phyloP scores from a whole-genome alignment of 2,329 filamentous ascomycete genomes.

The Rutstroemia sp. region DNA sequence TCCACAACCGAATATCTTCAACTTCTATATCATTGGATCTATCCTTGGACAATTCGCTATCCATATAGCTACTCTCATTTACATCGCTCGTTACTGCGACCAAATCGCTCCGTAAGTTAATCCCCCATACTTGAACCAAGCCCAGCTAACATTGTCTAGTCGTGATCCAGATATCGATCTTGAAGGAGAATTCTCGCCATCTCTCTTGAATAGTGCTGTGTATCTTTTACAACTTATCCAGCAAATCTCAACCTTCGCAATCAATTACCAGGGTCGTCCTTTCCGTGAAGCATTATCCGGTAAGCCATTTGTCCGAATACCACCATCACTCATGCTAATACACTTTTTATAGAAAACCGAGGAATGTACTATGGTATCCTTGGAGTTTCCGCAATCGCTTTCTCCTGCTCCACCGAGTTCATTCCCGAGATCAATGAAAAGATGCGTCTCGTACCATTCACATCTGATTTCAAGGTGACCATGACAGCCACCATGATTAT shows the following conservation, averaged over 20 bases:
- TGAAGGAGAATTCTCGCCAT: conserved; percentile 89
- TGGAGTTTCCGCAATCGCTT: conserved; percentile 81
- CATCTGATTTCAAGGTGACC: conserved; percentile 76
- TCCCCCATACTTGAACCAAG: not conserved
- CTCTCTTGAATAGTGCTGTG: conserved; percentile 90
- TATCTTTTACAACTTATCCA: conserved; percentile 97
- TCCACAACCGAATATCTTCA: conserved; percentile 98
- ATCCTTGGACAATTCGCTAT: conserved; percentile 96
- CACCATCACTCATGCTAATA: conserved; percentile 7
- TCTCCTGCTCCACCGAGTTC: conserved; percentile 91
- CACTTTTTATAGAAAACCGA: conserved; percentile 50
- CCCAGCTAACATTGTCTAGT: conserved; percentile 29
- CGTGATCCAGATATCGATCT: conserved; percentile 67
- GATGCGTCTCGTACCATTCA: conserved; percentile 88
- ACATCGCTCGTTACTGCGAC: conserved; percentile 85
- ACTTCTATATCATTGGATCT: conserved; percentile 96
- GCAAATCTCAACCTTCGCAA: conserved; percentile 97
- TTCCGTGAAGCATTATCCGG: conserved; percentile 90
- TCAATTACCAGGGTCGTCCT: conserved; percentile 97
- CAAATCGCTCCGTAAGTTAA: conserved; percentile 69
- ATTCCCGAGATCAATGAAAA: conserved; percentile 91
- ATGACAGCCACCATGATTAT: conserved; percentile 79
- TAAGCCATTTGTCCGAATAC: not conserved
- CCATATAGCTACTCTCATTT: conserved; percentile 89
- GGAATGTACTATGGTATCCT: conserved; percentile 98